Conservation (phyloP, 2,329 filamentous ascomycete genomes). For the Alternaria consortialis region DNA sequence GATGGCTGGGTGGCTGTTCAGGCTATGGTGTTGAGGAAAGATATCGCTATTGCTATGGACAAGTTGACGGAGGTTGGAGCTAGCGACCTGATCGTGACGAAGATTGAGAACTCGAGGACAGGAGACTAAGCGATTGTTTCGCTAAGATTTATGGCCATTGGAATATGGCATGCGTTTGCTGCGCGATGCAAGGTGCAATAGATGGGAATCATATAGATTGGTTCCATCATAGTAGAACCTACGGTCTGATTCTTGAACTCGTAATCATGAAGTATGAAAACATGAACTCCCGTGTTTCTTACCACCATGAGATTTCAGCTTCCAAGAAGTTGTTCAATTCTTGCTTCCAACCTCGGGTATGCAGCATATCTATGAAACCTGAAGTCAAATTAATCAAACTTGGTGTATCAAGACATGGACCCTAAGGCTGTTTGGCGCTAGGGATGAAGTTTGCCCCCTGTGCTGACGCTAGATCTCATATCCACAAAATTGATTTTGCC, state of each 20-base stretch:
- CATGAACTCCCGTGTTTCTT: no score
- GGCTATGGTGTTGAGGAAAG: slow-evolving; percentile 90
- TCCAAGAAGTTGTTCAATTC: no score
- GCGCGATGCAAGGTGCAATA: not conserved
- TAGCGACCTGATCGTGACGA: slow-evolving; percentile 83
- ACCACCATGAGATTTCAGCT: not conserved
- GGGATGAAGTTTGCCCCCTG: no score
- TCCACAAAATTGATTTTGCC: no score
- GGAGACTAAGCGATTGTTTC: slow-evolving; percentile 20
- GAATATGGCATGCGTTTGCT: not conserved
- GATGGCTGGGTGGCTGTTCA: slow-evolving; percentile 94
- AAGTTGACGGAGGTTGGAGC: slow-evolving; percentile 78
- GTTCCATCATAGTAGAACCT: not conserved
- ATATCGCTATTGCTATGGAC: slow-evolving; percentile 87
- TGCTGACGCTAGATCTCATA: no score
- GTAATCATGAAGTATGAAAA: not conserved
- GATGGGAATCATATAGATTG: not conserved
- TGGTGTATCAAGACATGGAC: no score
- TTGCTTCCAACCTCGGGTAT: no score
- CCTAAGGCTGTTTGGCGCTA: no score
- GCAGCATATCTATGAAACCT: no score
- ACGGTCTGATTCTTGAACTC: not conserved
- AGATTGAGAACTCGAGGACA: slow-evolving; percentile 77
- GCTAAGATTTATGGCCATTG: not conserved
- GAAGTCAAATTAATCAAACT: no score